Evolutionary conservation across 1,284 basidiomycete genomes (phyloP).

Genomic region (Pseudozyma pruni): DNA sequence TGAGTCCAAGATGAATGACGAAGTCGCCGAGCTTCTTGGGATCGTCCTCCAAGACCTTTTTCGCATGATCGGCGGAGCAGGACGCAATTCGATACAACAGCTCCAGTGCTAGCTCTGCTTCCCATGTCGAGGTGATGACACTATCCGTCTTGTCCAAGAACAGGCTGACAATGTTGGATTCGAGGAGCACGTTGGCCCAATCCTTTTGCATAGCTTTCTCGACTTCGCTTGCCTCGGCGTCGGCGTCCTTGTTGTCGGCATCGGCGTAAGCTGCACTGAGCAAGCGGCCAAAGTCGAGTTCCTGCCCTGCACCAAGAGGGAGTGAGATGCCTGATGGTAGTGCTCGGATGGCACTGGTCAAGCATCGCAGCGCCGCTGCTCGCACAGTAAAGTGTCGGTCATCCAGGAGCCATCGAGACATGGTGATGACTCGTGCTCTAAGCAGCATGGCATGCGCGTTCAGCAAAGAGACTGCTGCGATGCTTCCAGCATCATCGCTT

Average conservation of each 20-base stretch:
- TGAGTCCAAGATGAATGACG: slow-evolving; percentile 38
- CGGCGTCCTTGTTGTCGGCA: slow-evolving; percentile 5
- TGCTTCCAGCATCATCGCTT: background rate
- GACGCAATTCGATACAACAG: slow-evolving; percentile 37
- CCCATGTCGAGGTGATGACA: slow-evolving; percentile 43
- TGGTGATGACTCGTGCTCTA: slow-evolving; percentile 34
- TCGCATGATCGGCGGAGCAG: slow-evolving; percentile 36
- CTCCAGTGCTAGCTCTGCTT: slow-evolving; percentile 38
- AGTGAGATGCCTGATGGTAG: slow-evolving; percentile 19
- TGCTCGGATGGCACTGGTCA: slow-evolving; percentile 32
- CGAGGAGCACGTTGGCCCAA: slow-evolving; percentile 42
- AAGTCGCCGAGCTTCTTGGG: slow-evolving; percentile 28
- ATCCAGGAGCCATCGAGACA: slow-evolving; percentile 51
- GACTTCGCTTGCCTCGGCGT: slow-evolving; percentile 35
- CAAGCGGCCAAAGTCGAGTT: slow-evolving; percentile 23
- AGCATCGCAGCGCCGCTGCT: slow-evolving; percentile 48
- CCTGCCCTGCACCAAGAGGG: slow-evolving; percentile 16
- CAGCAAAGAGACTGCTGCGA: slow-evolving; percentile 6
- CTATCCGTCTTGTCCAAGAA: slow-evolving; percentile 37
- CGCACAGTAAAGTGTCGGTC: slow-evolving; percentile 58
- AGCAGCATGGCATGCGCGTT: slow-evolving; percentile 23
- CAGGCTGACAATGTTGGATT: slow-evolving; percentile 22
- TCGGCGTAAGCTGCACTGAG: slow-evolving; percentile 3
- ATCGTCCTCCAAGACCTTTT: slow-evolving; percentile 18
- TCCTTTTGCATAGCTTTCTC: slow-evolving; percentile 38